Evolutionary conservation across 2,329 filamentous ascomycete species (phyloP).

Genomic region (Fusarium heterosporum): DNA sequence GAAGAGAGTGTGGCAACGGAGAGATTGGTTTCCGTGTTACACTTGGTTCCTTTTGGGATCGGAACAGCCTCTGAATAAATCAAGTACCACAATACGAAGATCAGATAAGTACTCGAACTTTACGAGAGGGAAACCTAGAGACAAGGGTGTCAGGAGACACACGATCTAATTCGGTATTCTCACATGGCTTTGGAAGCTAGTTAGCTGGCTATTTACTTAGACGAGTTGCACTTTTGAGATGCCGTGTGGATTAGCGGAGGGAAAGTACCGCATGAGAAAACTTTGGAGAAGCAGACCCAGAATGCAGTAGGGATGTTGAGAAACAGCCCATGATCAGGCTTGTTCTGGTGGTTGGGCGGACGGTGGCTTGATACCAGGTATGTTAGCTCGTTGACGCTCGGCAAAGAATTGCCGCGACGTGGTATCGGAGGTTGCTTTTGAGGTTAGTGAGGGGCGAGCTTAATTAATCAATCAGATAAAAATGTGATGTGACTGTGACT

Average conservation of each 20-base stretch:
- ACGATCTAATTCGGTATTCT: constrained; percentile 22
- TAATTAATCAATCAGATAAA: constrained; percentile 33
- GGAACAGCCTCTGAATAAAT: constrained; percentile 4
- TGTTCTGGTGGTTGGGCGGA: constrained; percentile 20
- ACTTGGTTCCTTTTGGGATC: constrained; percentile 22
- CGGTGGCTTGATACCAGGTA: constrained; percentile 37
- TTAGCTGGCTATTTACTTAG: constrained; percentile 9
- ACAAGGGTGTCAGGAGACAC: constrained; percentile 11
- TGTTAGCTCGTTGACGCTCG: constrained; percentile 31
- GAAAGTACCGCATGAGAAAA: constrained; percentile 4
- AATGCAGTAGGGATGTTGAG: not conserved
- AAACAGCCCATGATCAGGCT: constrained; percentile 30
- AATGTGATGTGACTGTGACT: not conserved
- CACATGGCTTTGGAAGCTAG: constrained; percentile 14
- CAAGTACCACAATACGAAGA: constrained; percentile 18
- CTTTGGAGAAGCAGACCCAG: not conserved
- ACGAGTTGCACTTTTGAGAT: constrained; percentile 24
- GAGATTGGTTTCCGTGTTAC: constrained; percentile 19
- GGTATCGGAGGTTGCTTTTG: constrained; percentile 20
- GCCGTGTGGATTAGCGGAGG: constrained; percentile 13
- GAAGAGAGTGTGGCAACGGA: constrained; percentile 13
- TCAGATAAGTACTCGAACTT: constrained; percentile 26
- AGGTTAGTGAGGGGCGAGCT: constrained; percentile 1
- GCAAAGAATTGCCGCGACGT: constrained; percentile 46
- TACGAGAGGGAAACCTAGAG: not conserved